These are phyloP conservation scores for Eustoma russellianum DNA, from an alignment of 257 asterid genomes.

Conservation along the genomic window DNA sequence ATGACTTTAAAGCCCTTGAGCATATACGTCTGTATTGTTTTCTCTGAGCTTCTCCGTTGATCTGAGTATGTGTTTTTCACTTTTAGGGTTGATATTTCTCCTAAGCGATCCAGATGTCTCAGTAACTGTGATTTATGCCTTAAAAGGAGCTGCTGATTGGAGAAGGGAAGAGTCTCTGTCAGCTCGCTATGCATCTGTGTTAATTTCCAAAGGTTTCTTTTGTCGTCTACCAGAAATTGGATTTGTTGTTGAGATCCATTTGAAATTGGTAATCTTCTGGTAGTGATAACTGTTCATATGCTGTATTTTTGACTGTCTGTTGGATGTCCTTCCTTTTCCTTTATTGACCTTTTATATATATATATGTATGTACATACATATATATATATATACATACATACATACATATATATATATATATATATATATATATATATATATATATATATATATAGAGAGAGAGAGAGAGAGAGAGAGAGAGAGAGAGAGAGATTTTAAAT, in stretches of 20 bases:
- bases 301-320: constrained; percentile 6
- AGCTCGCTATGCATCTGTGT: constrained; percentile 69
- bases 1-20: neutral
- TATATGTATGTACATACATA: too few species aligned
- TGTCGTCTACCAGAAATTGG: constrained; percentile 69
- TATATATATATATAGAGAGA: too few species aligned
- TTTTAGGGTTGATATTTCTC: constrained; percentile 77
- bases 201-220: constrained; percentile 75
- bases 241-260: constrained; percentile 64
- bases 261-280: constrained; percentile 50
- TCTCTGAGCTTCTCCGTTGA: constrained; percentile 1
- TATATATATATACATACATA: too few species aligned
- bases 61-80: constrained; percentile 13
- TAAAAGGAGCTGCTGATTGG: constrained; percentile 54
- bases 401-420: too few species aligned
- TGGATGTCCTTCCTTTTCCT: neutral
- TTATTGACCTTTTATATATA: neutral
- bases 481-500: neutral
- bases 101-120: constrained; percentile 68
- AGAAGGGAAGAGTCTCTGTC: constrained; percentile 52
- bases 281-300: constrained; percentile 12
- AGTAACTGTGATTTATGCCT: constrained; percentile 50
- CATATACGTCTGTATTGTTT: constrained; percentile 1
- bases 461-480: too few species aligned
- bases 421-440: too few species aligned